Conservation (phyloP, 1,284 basidiomycete species). For the Heliocybe sulcata region DNA sequence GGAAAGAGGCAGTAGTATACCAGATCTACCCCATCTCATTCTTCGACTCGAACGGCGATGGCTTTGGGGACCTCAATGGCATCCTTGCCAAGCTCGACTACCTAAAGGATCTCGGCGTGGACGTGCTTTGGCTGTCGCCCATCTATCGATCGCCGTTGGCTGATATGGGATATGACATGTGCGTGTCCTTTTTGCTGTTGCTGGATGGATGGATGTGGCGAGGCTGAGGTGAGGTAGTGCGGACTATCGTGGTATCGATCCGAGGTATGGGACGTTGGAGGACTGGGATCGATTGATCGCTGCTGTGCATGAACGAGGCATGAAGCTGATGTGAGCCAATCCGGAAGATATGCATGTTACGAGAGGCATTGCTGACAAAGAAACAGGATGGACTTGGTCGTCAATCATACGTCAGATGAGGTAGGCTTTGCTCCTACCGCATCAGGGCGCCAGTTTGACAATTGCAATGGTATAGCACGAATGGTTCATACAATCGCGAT, state of each 20-base stretch:
- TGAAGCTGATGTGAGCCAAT: constrained; percentile 58
- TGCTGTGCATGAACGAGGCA: constrained; percentile 53
- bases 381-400: constrained; percentile 67
- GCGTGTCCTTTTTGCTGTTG: constrained; percentile 9
- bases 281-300: constrained; percentile 64
- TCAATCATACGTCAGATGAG: constrained; percentile 77
- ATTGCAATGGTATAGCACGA: constrained; percentile 38
- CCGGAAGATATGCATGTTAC: background rate
- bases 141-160: constrained; percentile 65
- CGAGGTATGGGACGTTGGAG: constrained; percentile 64
- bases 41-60: constrained; percentile 69
- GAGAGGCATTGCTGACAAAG: background rate
- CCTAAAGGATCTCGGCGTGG: constrained; percentile 61
- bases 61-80: constrained; percentile 68
- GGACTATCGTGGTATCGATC: constrained; percentile 70
- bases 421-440: constrained; percentile 18
- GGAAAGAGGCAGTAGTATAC: constrained; percentile 61
- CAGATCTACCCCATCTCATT: constrained; percentile 77
- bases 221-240: constrained; percentile 27
- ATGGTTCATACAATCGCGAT: constrained; percentile 68
- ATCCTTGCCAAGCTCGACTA: constrained; percentile 65
- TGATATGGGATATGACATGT: constrained; percentile 76
- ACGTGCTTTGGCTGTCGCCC: constrained; percentile 71
- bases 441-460: background rate
- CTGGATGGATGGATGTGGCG: background rate